phyloP scores from a whole-genome alignment of 1,139 yeast genomes.

The Torulaspora pretoriensis region DNA sequence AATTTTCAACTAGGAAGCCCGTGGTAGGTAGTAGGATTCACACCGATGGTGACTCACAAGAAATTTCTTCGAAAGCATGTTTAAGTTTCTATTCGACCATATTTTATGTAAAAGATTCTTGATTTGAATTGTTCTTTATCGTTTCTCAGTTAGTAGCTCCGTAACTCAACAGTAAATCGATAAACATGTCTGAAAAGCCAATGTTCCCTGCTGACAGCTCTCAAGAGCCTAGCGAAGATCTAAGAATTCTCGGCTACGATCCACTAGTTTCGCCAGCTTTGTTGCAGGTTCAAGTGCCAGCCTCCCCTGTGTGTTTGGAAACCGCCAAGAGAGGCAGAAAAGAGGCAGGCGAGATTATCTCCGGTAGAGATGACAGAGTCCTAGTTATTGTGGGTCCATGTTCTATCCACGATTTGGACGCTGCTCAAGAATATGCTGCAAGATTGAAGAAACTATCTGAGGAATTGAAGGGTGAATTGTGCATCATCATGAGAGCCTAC shows the following conservation, averaged over 20 bases:
- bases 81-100: neutral
- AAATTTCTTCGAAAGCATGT: neutral
- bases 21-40: neutral
- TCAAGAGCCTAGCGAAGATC: conserved; percentile 72
- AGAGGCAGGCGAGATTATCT: conserved; percentile 67
- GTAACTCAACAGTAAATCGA: neutral
- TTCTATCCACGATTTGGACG: conserved; percentile 86
- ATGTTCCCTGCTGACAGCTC: conserved; percentile 33
- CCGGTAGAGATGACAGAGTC: conserved; percentile 73
- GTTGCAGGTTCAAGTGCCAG: conserved; percentile 72
- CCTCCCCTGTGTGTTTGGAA: conserved; percentile 54
- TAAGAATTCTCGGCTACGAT: conserved; percentile 84
- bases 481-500: conserved; percentile 93
- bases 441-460: conserved; percentile 63
- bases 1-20: conserved; percentile 3
- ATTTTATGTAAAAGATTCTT: neutral
- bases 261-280: conserved; percentile 88
- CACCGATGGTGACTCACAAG: conserved; percentile 2
- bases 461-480: conserved; percentile 69
- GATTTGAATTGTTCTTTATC: neutral
- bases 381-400: conserved; percentile 91
- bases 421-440: conserved; percentile 83
- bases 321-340: conserved; percentile 75
- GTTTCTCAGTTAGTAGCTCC: neutral
- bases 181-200: conserved; percentile 21